Evolutionary conservation across 352 stramenopile species (phyloP).

Genomic region (Globisporangium irregulare): DNA sequence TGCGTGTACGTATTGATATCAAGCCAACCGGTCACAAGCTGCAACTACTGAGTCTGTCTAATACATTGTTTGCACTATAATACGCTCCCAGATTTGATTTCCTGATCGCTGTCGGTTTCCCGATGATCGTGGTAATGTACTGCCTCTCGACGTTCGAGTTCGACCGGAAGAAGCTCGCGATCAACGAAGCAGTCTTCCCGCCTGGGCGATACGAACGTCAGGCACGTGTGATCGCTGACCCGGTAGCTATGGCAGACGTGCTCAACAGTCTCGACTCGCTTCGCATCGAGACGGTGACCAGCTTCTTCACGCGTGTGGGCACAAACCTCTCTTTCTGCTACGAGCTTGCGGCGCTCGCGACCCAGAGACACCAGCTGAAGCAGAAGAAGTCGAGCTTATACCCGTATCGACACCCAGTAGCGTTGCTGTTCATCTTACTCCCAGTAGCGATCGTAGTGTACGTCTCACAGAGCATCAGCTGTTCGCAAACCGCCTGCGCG

Average conservation of each 20-base stretch:
- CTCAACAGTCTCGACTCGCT: background rate
- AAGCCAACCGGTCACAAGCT: too few relatives aligned
- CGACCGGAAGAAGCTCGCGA: constrained; percentile 19
- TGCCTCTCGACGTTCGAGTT: constrained; percentile 26
- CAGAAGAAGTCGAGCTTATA: background rate
- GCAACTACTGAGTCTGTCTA: too few relatives aligned
- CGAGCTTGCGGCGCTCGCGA: background rate
- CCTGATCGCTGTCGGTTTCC: constrained; percentile 26
- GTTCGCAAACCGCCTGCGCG: background rate
- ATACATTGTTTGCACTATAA: too few relatives aligned
- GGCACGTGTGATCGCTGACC: constrained; percentile 7
- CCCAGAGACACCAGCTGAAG: background rate
- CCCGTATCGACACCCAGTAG: constrained; percentile 14
- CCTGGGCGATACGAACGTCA: constrained; percentile 13
- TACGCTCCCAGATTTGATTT: constrained; percentile 11
- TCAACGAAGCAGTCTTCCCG: constrained; percentile 24
- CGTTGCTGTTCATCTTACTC: background rate
- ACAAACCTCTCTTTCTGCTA: background rate
- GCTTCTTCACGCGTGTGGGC: background rate
- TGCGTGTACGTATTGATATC: too few relatives aligned
- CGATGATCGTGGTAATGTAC: constrained; percentile 26
- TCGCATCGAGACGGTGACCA: background rate
- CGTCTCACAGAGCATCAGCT: constrained; percentile 9
- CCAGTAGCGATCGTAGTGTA: background rate
- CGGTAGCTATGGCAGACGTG: background rate